Conservation (phyloP, 164 flowering plant genomes). For the Platanus orientalis region DNA sequence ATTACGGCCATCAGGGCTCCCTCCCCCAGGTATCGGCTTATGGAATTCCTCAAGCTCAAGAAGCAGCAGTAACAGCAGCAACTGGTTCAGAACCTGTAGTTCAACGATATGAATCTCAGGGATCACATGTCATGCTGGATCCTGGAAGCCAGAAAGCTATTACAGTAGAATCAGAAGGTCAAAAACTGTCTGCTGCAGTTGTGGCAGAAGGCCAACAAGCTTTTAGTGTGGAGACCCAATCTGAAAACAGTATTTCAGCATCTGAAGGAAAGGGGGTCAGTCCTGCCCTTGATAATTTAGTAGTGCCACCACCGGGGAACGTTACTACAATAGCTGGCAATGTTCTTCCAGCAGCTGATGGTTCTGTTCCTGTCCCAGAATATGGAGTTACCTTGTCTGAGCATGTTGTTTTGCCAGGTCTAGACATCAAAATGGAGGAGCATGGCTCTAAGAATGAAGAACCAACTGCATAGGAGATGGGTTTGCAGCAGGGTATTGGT, state of each 20-base stretch:
- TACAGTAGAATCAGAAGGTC: not conserved
- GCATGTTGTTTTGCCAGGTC: conserved; percentile 8
- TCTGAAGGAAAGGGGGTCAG: not conserved
- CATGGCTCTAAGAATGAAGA: conserved; percentile 2
- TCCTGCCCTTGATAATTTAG: not conserved
- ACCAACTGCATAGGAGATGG: not conserved
- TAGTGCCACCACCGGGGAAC: not conserved
- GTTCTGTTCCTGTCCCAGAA: not conserved
- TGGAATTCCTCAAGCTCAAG: conserved; percentile 9
- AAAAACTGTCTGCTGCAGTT: not conserved
- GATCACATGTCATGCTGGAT: not conserved
- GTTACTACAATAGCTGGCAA: not conserved
- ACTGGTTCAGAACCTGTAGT: conserved; percentile 5
- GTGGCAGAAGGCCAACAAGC: conserved; percentile 7
- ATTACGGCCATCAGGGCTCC: conserved; percentile 10
- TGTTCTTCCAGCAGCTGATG: not conserved
- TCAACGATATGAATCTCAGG: not conserved
- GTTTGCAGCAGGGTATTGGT: not conserved
- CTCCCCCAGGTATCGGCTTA: not conserved
- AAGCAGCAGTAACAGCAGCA: not conserved
- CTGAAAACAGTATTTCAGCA: conserved; percentile 3
- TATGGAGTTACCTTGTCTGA: conserved; percentile 12
- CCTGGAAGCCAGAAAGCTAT: conserved; percentile 5
- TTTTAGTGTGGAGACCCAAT: not conserved
- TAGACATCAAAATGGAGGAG: conserved; percentile 5